Evolutionary conservation across 2,329 filamentous ascomycete species (phyloP), one percentile per base, ranked within the genome.

Genomic region (Parastagonospora avenae): DNA sequence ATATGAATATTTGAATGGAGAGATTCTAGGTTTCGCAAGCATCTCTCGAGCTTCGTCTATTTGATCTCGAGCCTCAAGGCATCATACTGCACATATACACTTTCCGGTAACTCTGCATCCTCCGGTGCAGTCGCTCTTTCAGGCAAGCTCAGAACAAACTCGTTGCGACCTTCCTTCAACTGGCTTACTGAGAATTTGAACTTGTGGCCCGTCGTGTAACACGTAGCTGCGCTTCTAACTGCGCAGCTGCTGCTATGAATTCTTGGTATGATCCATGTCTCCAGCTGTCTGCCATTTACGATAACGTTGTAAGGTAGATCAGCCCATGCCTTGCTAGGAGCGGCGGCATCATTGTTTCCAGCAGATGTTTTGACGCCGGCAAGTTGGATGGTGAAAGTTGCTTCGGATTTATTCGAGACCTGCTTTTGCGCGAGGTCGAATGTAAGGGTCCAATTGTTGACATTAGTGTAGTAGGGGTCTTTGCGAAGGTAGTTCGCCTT

Each of bases 51-150:
- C 12, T 1, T 11, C 16, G 16, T 11, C 38, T 70, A 78, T 42
- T 65, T 62, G 36, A 86, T 62, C 63, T 87, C 84, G 33, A 87
- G 61, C 44, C 84, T 75, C 57, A 87, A 62, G 2, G 85, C 84
- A 71, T 87, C 84, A 54, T 88, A 87, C 72, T 87, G 84, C 9
- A 87, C 78, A 64, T 87, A 87, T 0, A 84, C 74, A 1, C 77
- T 78, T 28, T 70, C 70, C 0, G 84, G 78, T 48, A 87, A 57
- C 5, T 85, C 51, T 0, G 85, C 83, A 29, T 77, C 79, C 71
- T 87, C 83, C 12, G 80, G 79, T 54, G 85, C 77, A 5, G 82
- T 85, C 2, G 80, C 84, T 42, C 84, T 82, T 39, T 74, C 80
- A 11, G 85, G 84, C 49, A 87, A 62, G 55, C 81, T 83, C 43